Evolutionary conservation across 441 rosid species (phyloP).

Genomic region (Adansonia grandidieri): DNA sequence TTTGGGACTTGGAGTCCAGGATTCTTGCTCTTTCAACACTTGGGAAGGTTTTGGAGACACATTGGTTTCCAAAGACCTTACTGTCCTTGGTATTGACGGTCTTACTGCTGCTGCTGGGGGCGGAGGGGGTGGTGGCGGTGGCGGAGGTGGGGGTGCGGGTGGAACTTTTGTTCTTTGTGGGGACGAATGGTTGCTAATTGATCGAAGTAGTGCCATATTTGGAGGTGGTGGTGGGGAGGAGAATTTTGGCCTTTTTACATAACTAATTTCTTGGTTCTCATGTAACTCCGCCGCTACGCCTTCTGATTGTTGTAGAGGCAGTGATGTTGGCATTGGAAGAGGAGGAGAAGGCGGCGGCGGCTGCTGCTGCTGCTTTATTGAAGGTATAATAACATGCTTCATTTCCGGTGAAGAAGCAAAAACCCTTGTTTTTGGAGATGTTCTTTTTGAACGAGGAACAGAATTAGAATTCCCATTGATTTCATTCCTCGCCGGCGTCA

Average conservation of each 20-base stretch:
- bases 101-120: constrained; percentile 32
- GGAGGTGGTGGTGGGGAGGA: constrained; percentile 87
- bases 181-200: constrained; percentile 46
- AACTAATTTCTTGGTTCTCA: constrained; percentile 38
- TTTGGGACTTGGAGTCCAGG: constrained; percentile 53
- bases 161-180: constrained; percentile 41
- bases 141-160: constrained; percentile 62
- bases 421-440: constrained; percentile 74
- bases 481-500: constrained; percentile 34
- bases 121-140: constrained; percentile 34
- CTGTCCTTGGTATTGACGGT: constrained; percentile 40
- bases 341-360: constrained; percentile 7
- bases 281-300: constrained; percentile 21
- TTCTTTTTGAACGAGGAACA: constrained; percentile 84
- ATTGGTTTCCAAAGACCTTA: constrained; percentile 39
- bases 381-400: constrained; percentile 84
- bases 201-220: constrained; percentile 67
- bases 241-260: constrained; percentile 67
- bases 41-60: constrained; percentile 36
- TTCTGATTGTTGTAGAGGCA: no score
- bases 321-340: constrained; percentile 30
- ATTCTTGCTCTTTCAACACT: constrained; percentile 39
- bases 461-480: constrained; percentile 32
- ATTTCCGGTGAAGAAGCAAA: constrained; percentile 73
- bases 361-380: constrained; percentile 48